phyloP scores from a whole-genome alignment of 139 green algal species.

The Gonium pectorale region DNA sequence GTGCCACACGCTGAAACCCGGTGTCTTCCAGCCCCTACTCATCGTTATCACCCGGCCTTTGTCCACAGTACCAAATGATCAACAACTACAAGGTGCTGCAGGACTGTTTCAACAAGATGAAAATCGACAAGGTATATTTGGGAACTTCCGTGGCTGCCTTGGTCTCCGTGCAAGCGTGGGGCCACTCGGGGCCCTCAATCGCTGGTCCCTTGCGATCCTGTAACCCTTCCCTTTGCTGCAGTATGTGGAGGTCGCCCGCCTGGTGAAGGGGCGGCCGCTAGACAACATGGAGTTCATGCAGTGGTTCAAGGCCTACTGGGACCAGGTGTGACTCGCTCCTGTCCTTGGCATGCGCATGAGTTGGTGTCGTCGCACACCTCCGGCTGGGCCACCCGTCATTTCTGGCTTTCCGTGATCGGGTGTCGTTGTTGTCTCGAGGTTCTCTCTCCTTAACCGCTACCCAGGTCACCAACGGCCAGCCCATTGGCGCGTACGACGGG shows the following conservation, averaged over 20 bases:
- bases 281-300: conserved; percentile 99
- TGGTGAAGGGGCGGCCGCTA: conserved; percentile 91
- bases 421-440: too few species aligned
- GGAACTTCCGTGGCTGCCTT: too few species aligned
- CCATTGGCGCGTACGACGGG: conserved; percentile 73
- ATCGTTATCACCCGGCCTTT: background rate
- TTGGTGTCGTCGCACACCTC: too few species aligned
- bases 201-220: too few species aligned
- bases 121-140: conserved; percentile 87
- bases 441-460: too few species aligned
- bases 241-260: conserved; percentile 89
- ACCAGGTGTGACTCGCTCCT: conserved; percentile 61
- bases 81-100: conserved; percentile 99
- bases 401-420: too few species aligned
- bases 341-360: background rate
- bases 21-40: background rate
- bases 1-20: too few species aligned
- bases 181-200: too few species aligned
- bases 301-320: conserved; percentile 91
- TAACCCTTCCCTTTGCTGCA: too few species aligned
- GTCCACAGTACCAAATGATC: conserved; percentile 87
- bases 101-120: conserved; percentile 92
- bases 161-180: too few species aligned
- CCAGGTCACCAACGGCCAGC: conserved; percentile 51
- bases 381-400: too few species aligned